Percentiles rank a stretch among this genome's conserved stretches.
Conservation (phyloP, 2,329 filamentous ascomycete species). For the Coniochaeta sp. region DNA sequence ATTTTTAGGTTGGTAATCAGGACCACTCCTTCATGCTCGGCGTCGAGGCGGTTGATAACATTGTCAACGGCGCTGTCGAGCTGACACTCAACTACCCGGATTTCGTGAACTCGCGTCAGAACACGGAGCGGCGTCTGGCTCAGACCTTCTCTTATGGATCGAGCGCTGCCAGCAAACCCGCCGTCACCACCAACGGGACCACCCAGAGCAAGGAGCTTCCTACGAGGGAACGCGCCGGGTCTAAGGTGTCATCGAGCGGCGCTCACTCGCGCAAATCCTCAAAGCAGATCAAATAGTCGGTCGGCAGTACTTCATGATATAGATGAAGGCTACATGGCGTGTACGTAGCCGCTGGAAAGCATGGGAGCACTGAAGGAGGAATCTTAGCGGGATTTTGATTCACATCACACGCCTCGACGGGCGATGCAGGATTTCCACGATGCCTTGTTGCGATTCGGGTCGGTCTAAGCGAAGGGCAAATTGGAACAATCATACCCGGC, state of each 20-base stretch:
- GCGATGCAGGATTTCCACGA: neutral
- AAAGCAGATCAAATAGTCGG: neutral
- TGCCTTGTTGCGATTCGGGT: neutral
- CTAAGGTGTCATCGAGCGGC: constrained; percentile 21
- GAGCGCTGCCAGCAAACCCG: constrained; percentile 21
- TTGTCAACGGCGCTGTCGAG: constrained; percentile 83
- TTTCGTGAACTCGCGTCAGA: constrained; percentile 77
- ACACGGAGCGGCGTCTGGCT: constrained; percentile 56
- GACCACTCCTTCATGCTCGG: constrained; percentile 98
- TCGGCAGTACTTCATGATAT: neutral
- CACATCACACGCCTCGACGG: neutral
- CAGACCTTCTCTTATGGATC: constrained; percentile 34
- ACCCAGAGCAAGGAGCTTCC: constrained; percentile 24
- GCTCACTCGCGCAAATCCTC: constrained; percentile 20
- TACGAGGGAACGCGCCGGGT: constrained; percentile 24
- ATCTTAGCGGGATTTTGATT: neutral
- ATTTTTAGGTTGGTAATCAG: constrained; percentile 65
- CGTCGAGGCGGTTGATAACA: constrained; percentile 86
- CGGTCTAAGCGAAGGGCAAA: neutral
- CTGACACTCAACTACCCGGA: constrained; percentile 94
- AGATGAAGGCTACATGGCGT: neutral
- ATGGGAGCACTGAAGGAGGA: neutral
- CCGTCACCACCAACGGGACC: constrained; percentile 19
- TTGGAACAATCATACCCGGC: neutral
- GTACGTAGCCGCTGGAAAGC: neutral